phyloP scores from a whole-genome alignment of 2,329 filamentous ascomycete genomes.

The Ascochyta fabae region DNA sequence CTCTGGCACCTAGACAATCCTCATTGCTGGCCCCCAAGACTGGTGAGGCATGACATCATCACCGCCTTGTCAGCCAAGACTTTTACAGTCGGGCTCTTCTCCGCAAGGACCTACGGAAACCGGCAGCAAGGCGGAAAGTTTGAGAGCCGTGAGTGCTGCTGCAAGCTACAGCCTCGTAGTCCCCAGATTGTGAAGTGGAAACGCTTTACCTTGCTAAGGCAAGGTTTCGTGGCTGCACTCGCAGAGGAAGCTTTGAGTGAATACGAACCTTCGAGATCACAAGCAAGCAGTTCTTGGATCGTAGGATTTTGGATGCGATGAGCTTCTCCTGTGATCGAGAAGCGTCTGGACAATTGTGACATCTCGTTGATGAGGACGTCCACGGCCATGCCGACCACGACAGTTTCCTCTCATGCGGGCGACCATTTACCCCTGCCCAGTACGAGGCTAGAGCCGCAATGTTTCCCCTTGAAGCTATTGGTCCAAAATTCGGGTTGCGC shows the following conservation, averaged over 20 bases:
- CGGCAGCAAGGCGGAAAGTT: background rate
- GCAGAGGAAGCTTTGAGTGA: background rate
- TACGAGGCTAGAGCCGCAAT: background rate
- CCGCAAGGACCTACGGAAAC: background rate
- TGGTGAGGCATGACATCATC: slow-evolving; percentile 3
- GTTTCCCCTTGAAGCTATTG: background rate
- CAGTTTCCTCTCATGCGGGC: no score
- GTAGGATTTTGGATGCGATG: no score
- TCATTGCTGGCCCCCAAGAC: background rate
- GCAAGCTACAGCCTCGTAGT: background rate
- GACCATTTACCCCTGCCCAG: background rate
- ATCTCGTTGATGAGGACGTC: no score
- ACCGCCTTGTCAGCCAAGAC: slow-evolving; percentile 4
- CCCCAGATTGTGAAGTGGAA: background rate
- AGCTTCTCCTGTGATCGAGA: no score
- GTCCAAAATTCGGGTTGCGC: background rate
- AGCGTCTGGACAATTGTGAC: no score
- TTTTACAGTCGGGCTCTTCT: background rate
- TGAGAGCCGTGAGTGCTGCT: background rate
- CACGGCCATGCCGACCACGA: no score
- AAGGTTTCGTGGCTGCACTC: no score
- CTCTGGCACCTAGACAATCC: no score
- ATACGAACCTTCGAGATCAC: no score
- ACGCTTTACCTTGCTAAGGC: no score
- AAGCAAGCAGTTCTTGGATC: no score